Conservation (phyloP, 805 yeast genomes). For the Schizosaccharomyces cryophilus region DNA sequence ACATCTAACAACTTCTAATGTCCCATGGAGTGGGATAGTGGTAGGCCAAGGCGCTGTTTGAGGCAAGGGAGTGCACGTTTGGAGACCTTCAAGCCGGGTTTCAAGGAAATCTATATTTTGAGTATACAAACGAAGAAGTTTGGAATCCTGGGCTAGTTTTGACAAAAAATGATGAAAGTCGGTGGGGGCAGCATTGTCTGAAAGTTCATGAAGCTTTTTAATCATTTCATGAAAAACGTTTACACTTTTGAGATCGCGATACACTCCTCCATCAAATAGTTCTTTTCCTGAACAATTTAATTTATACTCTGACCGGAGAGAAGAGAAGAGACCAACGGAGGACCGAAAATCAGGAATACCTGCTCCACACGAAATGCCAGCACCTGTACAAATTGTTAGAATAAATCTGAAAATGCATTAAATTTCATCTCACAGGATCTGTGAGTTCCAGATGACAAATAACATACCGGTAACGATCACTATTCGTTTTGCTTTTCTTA, state of each 20-base stretch:
- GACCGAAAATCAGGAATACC: constrained; percentile 42
- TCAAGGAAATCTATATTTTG: constrained; percentile 89
- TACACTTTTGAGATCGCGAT: constrained; percentile 40
- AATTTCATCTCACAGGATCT: no score
- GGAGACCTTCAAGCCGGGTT: constrained; percentile 18
- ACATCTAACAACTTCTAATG: constrained; percentile 51
- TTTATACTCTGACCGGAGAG: not conserved
- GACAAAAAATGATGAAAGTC: constrained; percentile 11
- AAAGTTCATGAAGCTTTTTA: constrained; percentile 48
- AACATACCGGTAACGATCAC: constrained; percentile 30
- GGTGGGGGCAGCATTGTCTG: constrained; percentile 51
- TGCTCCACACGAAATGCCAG: constrained; percentile 89
- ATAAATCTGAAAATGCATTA: no score
- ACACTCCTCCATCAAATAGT: constrained; percentile 64
- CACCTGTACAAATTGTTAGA: constrained; percentile 24
- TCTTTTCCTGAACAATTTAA: constrained; percentile 18
- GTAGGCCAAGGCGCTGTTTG: constrained; percentile 18
- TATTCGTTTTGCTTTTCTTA: constrained; percentile 11
- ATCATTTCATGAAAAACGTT: constrained; percentile 68
- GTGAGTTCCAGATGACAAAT: no score
- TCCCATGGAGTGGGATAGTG: constrained; percentile 82
- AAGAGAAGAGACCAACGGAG: not conserved
- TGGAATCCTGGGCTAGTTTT: constrained; percentile 15
- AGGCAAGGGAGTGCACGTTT: not conserved
- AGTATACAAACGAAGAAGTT: constrained; percentile 66